Evolutionary conservation across 352 stramenopile genomes (phyloP).

Genomic region (Hyaloperonospora brassicae): DNA sequence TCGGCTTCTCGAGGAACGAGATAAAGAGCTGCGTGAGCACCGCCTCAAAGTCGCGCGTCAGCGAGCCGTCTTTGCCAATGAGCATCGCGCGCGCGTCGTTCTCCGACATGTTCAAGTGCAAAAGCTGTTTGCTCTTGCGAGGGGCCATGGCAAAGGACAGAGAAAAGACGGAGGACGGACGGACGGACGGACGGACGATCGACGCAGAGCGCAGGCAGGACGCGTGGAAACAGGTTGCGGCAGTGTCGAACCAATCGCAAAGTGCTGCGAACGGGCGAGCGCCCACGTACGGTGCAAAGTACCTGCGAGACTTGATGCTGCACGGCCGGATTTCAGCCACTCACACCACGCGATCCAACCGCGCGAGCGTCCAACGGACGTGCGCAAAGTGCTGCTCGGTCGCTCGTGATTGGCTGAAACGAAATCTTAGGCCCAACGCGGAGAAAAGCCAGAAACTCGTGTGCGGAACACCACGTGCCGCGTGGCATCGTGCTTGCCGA

Average conservation of each 20-base stretch:
- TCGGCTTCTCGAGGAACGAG: conserved; percentile 72
- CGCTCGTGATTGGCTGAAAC: conserved; percentile 6
- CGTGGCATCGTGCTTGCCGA: conserved; percentile 16
- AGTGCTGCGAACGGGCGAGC: conserved; percentile 16
- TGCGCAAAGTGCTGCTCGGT: too few relatives aligned
- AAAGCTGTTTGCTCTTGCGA: conserved; percentile 47
- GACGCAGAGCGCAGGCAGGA: too few relatives aligned
- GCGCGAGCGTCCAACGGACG: too few relatives aligned
- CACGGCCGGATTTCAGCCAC: conserved; percentile 4
- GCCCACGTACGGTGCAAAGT: too few relatives aligned
- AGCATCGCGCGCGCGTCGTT: conserved; percentile 78
- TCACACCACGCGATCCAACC: not conserved
- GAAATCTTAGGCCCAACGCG: not conserved
- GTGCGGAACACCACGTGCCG: conserved; percentile 22
- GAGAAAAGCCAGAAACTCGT: conserved; percentile 3
- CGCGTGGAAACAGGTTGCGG: not conserved
- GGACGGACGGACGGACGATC: too few relatives aligned
- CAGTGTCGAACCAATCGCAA: conserved; percentile 23
- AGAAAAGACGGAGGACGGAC: too few relatives aligned
- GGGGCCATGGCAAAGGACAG: conserved; percentile 34
- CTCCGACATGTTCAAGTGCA: conserved; percentile 59
- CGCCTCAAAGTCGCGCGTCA: conserved; percentile 80
- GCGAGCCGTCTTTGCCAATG: conserved; percentile 72
- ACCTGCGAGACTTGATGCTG: conserved; percentile 12
- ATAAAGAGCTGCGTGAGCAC: conserved; percentile 81